Conservation (phyloP, 192 early-diverging fungal species). For the Mortierella claussenii region DNA sequence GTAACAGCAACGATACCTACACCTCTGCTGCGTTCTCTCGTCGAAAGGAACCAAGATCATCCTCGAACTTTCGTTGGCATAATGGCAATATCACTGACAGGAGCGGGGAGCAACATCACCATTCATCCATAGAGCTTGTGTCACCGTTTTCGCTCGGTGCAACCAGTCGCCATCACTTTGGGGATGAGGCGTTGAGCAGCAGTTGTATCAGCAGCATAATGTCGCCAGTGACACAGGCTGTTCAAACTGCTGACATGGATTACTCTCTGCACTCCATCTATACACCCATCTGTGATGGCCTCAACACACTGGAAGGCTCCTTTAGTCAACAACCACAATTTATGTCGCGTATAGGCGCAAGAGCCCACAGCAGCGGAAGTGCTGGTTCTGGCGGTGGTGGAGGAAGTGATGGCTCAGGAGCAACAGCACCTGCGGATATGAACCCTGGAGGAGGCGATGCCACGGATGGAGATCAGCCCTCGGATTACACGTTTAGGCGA, state of each 20-base stretch:
- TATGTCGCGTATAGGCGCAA: constrained; percentile 15
- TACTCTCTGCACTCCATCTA: constrained; percentile 21
- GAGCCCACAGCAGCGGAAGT: constrained; percentile 39
- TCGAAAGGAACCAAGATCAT: no score
- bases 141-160: no score
- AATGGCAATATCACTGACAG: no score
- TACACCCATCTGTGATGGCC: constrained; percentile 8
- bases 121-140: no score
- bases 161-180: no score
- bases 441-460: constrained; percentile 45
- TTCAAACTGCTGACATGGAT: constrained; percentile 22
- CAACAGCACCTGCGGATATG: constrained; percentile 20
- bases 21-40: no score
- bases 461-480: constrained; percentile 29
- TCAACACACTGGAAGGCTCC: background rate
- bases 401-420: constrained; percentile 7
- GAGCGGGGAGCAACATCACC: no score
- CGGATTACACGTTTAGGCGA: constrained; percentile 49
- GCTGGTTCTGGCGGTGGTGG: constrained; percentile 38
- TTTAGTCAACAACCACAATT: background rate
- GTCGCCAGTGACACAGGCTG: constrained; percentile 20
- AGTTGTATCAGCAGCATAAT: no score
- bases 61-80: no score
- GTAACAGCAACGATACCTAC: no score
- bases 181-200: no score